Conservation (phyloP, 2,329 filamentous ascomycete genomes). For the Ceratocystis colombiana region DNA sequence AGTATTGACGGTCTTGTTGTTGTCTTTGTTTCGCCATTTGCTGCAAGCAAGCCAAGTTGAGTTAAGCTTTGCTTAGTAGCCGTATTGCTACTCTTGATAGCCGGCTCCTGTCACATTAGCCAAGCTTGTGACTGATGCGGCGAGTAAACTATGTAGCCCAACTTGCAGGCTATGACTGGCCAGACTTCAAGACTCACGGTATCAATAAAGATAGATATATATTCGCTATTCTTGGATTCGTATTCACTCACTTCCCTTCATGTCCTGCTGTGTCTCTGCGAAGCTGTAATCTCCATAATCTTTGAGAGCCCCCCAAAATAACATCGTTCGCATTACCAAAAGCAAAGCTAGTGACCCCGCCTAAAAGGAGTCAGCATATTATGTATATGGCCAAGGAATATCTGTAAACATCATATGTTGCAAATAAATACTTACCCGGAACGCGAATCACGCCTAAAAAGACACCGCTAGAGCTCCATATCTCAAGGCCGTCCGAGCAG, state of each 20-base stretch:
- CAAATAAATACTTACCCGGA: conserved; percentile 30
- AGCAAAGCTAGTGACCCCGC: conserved; percentile 22
- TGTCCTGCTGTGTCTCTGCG: not conserved
- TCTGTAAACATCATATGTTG: not conserved
- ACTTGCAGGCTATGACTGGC: no score
- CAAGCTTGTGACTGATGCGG: not conserved
- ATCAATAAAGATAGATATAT: no score
- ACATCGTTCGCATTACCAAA: conserved; percentile 23
- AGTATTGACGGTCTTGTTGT: not conserved
- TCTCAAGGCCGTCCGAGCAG: conserved; percentile 41
- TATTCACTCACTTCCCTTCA: not conserved
- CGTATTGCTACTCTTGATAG: no score
- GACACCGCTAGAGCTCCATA: conserved; percentile 40
- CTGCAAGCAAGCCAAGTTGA: not conserved
- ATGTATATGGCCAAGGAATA: not conserved
- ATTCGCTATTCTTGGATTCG: not conserved
- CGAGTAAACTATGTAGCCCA: no score
- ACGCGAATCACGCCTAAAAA: conserved; percentile 39
- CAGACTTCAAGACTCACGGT: no score
- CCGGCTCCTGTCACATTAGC: no score
- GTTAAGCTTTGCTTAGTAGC: no score
- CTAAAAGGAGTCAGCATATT: conserved; percentile 17
- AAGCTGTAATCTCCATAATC: conserved; percentile 23
- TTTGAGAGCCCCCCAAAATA: conserved; percentile 20
- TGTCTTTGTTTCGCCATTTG: not conserved